Evolutionary conservation across 2,329 filamentous ascomycete species (phyloP).

Genomic region (Aspergillus pseudoviridinutans): DNA sequence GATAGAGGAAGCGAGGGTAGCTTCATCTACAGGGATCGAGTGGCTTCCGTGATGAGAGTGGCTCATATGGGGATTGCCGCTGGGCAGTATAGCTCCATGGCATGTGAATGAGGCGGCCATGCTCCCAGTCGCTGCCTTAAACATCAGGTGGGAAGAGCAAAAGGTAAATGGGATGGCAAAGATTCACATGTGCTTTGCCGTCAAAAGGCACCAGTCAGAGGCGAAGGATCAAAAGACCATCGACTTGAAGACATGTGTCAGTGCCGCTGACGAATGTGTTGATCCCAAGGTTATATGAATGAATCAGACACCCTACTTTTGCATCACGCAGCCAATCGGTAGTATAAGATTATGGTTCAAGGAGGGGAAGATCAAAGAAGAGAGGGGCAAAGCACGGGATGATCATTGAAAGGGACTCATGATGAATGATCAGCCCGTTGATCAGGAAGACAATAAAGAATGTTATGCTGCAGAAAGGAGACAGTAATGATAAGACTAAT

Average conservation of each 20-base stretch:
- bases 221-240: not conserved
- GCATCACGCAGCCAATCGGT: not conserved
- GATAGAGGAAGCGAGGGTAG: not conserved
- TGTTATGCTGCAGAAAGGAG: not conserved
- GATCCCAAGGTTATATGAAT: not conserved
- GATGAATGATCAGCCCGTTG: not conserved
- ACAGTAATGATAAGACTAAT: not conserved
- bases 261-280: not conserved
- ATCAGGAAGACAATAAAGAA: constrained; percentile 7
- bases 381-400: not conserved
- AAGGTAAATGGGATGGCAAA: constrained; percentile 1
- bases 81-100: constrained; percentile 15
- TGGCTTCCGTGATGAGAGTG: not conserved
- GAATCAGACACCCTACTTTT: not conserved
- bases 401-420: not conserved
- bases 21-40: not conserved
- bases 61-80: constrained; percentile 7
- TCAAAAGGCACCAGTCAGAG: constrained; percentile 15
- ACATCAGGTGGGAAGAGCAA: constrained; percentile 7
- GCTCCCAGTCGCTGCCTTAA: not conserved
- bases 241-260: not conserved
- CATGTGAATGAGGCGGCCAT: constrained; percentile 27
- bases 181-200: constrained; percentile 13
- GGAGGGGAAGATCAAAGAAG: constrained; percentile 8
- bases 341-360: constrained; percentile 17